These are phyloP conservation scores for Zygotorulaspora mrakii DNA, from an alignment of 1,139 yeast species.

Conservation along the genomic window DNA sequence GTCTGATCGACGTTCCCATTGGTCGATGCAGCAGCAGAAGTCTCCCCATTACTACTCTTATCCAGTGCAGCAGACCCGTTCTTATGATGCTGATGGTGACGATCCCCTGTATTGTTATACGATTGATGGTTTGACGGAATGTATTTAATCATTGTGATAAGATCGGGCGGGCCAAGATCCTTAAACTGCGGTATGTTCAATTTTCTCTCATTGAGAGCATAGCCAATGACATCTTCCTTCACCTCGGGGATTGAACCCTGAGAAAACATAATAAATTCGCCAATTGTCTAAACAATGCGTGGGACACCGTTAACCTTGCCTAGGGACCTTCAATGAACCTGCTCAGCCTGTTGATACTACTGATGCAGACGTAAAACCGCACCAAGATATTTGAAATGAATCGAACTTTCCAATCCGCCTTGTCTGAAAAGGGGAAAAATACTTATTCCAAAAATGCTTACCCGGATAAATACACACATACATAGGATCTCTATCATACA, in stretches of 20 bases:
- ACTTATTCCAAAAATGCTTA: neutral
- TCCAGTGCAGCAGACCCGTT: slow-evolving; percentile 3
- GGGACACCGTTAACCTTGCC: too few species aligned
- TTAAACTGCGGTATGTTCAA: slow-evolving; percentile 45
- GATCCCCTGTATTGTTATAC: slow-evolving; percentile 5
- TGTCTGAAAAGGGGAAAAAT: neutral
- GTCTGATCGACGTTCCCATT: slow-evolving; percentile 15
- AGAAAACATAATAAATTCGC: slow-evolving; percentile 33
- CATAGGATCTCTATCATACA: neutral
- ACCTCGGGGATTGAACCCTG: slow-evolving; percentile 55
- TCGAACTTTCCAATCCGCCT: neutral
- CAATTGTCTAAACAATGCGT: neutral
- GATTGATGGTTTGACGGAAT: slow-evolving; percentile 25
- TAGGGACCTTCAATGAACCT: too few species aligned
- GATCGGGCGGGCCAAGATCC: slow-evolving; percentile 86
- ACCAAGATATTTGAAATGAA: too few species aligned
- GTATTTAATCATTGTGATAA: slow-evolving; percentile 62
- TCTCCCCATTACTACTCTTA: slow-evolving; percentile 1
- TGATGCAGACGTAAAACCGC: too few species aligned
- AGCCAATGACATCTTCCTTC: slow-evolving; percentile 48
- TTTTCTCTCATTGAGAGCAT: slow-evolving; percentile 49
- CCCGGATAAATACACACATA: neutral
- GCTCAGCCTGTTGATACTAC: too few species aligned
- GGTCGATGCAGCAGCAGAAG: slow-evolving; percentile 3
- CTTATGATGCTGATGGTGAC: slow-evolving; percentile 7